A percentile compares a stretch with the other conserved stretches of the same genome.
These are phyloP conservation scores for Bassia scoparia DNA, from an alignment of 148 eudicot species.

Conservation along the genomic window DNA sequence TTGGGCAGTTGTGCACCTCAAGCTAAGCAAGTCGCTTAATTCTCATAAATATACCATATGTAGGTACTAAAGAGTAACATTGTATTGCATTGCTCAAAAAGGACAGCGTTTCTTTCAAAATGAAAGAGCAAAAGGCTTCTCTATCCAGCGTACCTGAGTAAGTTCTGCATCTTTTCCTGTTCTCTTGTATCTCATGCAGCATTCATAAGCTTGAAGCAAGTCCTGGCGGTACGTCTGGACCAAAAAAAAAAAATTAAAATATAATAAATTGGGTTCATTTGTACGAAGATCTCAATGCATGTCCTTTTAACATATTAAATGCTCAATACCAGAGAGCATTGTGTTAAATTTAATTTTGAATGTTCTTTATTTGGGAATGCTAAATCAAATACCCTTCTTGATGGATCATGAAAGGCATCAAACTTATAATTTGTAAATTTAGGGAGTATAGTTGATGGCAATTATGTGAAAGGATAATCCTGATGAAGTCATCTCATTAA, in stretches of 20 bases:
- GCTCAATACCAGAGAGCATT: too few species aligned
- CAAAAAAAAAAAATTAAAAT: constrained; percentile 5
- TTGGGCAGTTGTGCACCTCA: neutral
- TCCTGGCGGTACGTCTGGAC: constrained; percentile 78
- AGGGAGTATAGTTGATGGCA: constrained; percentile 2
- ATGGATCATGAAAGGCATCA: too few species aligned
- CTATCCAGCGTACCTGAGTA: constrained; percentile 60
- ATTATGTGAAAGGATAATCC: constrained; percentile 38
- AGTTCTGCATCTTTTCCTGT: constrained; percentile 96
- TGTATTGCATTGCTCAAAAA: neutral
- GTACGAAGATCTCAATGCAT: neutral
- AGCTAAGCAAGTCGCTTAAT: neutral
- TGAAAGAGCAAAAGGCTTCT: constrained; percentile 2
- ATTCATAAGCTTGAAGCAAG: constrained; percentile 83
- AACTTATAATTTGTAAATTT: neutral
- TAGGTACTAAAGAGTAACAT: neutral
- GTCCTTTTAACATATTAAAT: too few species aligned
- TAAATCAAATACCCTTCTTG: too few species aligned
- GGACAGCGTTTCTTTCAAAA: neutral
- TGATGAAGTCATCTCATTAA: constrained; percentile 84
- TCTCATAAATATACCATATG: neutral
- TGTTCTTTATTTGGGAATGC: too few species aligned
- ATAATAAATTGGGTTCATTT: too few species aligned
- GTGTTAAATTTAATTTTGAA: too few species aligned
- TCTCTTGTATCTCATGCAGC: constrained; percentile 85